phyloP scores from a whole-genome alignment of 805 yeast species.

The Hanseniaspora nectarophila region DNA sequence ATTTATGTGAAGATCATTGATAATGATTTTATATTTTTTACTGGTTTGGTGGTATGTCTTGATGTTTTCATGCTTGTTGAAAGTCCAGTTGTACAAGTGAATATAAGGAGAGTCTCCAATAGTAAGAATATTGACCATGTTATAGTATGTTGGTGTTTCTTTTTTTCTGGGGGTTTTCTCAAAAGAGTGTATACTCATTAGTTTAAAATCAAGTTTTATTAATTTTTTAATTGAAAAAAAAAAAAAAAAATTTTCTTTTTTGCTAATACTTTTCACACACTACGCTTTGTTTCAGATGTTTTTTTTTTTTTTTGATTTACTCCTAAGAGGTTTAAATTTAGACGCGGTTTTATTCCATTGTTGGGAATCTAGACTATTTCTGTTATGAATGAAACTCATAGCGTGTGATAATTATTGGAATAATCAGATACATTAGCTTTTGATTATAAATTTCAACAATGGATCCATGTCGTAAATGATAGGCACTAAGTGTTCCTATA shows the following conservation, averaged over 20 bases:
- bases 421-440: too few relatives aligned
- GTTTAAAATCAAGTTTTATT: too few relatives aligned
- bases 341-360: background rate
- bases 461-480: too few relatives aligned
- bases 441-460: too few relatives aligned
- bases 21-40: background rate
- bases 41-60: background rate
- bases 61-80: background rate
- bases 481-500: too few relatives aligned
- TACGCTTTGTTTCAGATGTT: background rate
- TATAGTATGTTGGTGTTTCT: background rate
- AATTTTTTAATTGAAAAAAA: background rate
- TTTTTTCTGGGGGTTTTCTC: too few relatives aligned
- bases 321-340: background rate
- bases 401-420: too few relatives aligned
- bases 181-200: too few relatives aligned
- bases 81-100: conserved; percentile 5
- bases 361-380: background rate
- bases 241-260: background rate
- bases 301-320: background rate
- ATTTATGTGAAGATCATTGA: background rate
- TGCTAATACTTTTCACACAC: background rate
- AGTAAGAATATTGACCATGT: conserved; percentile 4
- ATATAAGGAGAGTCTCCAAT: conserved; percentile 3
- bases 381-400: too few relatives aligned